Evolutionary conservation across 106 monocot genomes (phyloP), one percentile per base, ranked within the genome.

Genomic region (Acanthochlamys bracteata): DNA sequence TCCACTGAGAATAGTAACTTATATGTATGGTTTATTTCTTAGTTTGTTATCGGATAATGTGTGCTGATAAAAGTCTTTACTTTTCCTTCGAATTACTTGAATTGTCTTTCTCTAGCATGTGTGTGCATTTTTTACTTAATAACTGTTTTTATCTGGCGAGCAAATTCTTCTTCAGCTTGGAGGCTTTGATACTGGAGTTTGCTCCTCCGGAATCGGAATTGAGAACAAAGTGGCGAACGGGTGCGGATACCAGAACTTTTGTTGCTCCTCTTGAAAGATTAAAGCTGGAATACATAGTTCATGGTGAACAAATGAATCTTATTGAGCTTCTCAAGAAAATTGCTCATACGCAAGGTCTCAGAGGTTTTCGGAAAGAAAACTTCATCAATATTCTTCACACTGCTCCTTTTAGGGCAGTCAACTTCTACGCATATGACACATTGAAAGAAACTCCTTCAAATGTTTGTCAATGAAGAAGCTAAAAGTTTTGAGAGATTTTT

Each of bases 301-400:
- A 88, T 54, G 92, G 92, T 63, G 88, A 88, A 59, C 73, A 80
- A 53, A 75, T 67, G 46, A 61, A 83, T 79, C 75, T 91, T 40
- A 78, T 82, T 69, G 75, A 78, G 25, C 77, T 99, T 20, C 66
- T 99, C 43, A 73, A 82, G 15, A 70, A 70, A 59, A 92, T 99
- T 63, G 80, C 85, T 25, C 60, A 66, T 51, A 67, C 85, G 47
- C 88, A 99, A 75, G 92, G 98, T 41, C 41, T 92, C 51, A 89
- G 74, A 74, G 98, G 98, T 67, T 99, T 99, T 19, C 92, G 98
- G 98, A 99, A 86, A 64, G 98, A 92, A 27, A 99, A 99, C 60
- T 85, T 92, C 63, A 88, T 99, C 57, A 99, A 99, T 74, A 86
- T 99, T 71, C 98, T 99, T 73, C 98, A 92, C 16, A 99, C 92